These are phyloP conservation scores for Stephania japonica DNA, from an alignment of 164 flowering plant species.

Conservation along the genomic window DNA sequence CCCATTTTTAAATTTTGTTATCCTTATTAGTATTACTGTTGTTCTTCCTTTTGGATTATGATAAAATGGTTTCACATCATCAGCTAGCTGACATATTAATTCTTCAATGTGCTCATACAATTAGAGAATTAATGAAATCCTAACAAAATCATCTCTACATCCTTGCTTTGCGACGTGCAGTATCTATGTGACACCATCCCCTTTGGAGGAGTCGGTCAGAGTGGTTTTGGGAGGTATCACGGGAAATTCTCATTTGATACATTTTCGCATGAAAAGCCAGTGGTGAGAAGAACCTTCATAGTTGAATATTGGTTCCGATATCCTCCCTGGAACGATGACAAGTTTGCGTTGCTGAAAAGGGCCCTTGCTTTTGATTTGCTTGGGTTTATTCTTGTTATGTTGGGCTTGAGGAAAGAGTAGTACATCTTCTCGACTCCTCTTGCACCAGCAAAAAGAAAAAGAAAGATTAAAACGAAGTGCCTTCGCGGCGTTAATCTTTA, in stretches of 20 bases:
- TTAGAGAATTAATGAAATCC: neutral
- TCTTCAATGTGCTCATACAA: neutral
- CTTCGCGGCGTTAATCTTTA: too few relatives aligned
- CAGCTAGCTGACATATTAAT: neutral
- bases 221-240: conserved; percentile 87
- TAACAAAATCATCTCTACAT: neutral
- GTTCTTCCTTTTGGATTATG: neutral
- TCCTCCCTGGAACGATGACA: conserved; percentile 80
- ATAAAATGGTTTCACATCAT: neutral
- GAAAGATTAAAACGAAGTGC: too few relatives aligned
- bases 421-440: neutral
- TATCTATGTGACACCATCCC: conserved; percentile 53
- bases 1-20: neutral
- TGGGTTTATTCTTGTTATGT: conserved; percentile 33
- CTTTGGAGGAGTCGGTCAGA: conserved; percentile 88
- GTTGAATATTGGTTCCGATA: conserved; percentile 55
- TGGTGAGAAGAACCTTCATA: conserved; percentile 41
- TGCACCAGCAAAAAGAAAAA: neutral
- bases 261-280: conserved; percentile 83
- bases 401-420: conserved; percentile 41
- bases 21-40: neutral
- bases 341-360: conserved; percentile 44
- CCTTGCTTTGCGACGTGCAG: conserved; percentile 32
- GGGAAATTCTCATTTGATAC: conserved; percentile 87
- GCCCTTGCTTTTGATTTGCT: conserved; percentile 45